These are phyloP conservation scores for Nitzschia putrida DNA, from an alignment of 108 stramenopile species.

Conservation along the genomic window DNA sequence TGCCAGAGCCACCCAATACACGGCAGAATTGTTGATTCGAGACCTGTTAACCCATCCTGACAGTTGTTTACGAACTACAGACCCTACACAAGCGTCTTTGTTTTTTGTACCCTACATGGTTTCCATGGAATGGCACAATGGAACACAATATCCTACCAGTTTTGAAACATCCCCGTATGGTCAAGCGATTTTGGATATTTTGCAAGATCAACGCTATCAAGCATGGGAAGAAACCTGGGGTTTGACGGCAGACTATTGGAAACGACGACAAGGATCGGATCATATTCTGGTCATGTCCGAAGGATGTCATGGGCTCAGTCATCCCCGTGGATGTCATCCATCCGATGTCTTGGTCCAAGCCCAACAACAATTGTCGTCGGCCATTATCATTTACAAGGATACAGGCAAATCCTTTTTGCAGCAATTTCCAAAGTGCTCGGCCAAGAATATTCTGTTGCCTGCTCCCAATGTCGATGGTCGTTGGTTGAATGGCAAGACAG, in stretches of 20 bases:
- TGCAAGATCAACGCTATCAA: conserved; percentile 17
- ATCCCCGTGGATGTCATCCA: conserved; percentile 25
- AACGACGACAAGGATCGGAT: conserved; percentile 42
- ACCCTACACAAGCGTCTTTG: conserved; percentile 39
- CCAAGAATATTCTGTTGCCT: conserved; percentile 46
- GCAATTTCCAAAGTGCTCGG: conserved; percentile 38
- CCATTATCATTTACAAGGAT: conserved; percentile 46
- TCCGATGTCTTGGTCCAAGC: conserved; percentile 36
- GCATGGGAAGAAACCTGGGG: conserved; percentile 42
- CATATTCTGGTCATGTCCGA: conserved; percentile 51
- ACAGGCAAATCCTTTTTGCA: conserved; percentile 39
- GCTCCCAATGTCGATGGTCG: conserved; percentile 48
- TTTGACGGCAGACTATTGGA: conserved; percentile 43
- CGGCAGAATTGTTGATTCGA: conserved; percentile 40
- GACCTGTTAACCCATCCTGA: conserved; percentile 45
- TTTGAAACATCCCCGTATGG: conserved; percentile 32
- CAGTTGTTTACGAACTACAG: conserved; percentile 41
- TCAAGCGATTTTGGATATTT: conserved; percentile 38
- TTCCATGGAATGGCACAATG: conserved; percentile 42
- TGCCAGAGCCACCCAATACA: conserved; percentile 36
- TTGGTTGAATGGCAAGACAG: conserved; percentile 46
- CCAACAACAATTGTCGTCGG: conserved; percentile 43
- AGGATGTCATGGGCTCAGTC: conserved; percentile 38
- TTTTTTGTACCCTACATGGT: conserved; percentile 55
- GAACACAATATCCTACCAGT: conserved; percentile 18